phyloP scores from a whole-genome alignment of 2,329 filamentous ascomycete genomes.

The Corinectria fuckeliana region DNA sequence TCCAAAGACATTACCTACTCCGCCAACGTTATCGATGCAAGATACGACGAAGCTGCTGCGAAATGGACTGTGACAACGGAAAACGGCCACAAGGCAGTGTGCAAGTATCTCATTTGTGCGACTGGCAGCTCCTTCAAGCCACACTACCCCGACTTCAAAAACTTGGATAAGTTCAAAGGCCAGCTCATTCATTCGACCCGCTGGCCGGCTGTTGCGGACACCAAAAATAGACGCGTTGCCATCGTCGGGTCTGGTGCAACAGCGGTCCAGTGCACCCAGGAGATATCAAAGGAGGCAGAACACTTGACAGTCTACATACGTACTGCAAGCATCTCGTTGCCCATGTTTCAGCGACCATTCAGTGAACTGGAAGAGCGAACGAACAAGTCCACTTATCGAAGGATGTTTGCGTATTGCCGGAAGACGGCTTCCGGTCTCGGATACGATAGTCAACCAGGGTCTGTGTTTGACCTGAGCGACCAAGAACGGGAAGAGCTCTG shows the following conservation, averaged over 20 bases:
- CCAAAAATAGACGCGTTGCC: conserved; percentile 35
- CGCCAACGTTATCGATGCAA: conserved; percentile 16
- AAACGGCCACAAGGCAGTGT: conserved; percentile 46
- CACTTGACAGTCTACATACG: conserved; percentile 59
- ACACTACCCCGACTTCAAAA: conserved; percentile 45
- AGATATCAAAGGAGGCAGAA: conserved; percentile 44
- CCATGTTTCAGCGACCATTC: conserved; percentile 59
- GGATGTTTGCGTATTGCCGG: conserved; percentile 27
- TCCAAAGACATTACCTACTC: conserved; percentile 48
- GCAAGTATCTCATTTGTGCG: conserved; percentile 53
- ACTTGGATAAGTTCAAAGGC: conserved; percentile 42
- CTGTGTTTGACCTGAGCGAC: conserved; percentile 30
- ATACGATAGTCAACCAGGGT: conserved; percentile 15
- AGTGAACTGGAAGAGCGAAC: conserved; percentile 54
- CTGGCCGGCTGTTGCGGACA: conserved; percentile 34
- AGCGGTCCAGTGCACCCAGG: conserved; percentile 40
- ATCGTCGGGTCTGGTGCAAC: conserved; percentile 43
- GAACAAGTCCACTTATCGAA: conserved; percentile 42
- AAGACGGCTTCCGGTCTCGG: conserved; percentile 11
- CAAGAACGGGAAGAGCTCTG: conserved; percentile 53
- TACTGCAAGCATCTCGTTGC: conserved; percentile 64
- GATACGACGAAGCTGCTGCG: conserved; percentile 21
- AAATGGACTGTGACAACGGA: conserved; percentile 53
- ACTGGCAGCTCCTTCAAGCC: conserved; percentile 54
- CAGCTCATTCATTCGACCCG: conserved; percentile 38